A percentile compares a stretch with the other conserved stretches of the same genome.
Evolutionary conservation across 768 basidiomycete genomes (phyloP).

Genomic region (Royoungia palumana): DNA sequence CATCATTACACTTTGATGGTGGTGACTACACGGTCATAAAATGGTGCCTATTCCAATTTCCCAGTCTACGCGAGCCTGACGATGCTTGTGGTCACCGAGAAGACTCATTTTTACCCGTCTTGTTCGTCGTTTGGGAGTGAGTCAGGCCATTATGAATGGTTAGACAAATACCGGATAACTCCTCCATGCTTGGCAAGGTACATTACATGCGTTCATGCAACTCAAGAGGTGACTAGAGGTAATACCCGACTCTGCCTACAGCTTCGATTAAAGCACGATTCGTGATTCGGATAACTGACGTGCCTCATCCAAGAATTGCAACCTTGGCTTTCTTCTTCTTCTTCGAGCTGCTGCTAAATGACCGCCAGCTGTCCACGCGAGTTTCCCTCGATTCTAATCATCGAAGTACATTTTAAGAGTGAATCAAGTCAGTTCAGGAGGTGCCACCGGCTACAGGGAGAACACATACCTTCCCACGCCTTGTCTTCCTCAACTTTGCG

Average conservation of each 20-base stretch:
- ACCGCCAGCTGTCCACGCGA: constrained; percentile 83
- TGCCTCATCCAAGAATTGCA: constrained; percentile 59
- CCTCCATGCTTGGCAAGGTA: background rate
- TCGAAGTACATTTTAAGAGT: background rate
- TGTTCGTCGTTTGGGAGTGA: no score
- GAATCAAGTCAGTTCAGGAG: background rate
- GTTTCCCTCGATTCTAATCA: constrained; percentile 66
- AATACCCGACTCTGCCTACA: constrained; percentile 11
- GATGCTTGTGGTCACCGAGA: no score
- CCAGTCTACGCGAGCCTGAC: no score
- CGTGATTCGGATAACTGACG: background rate
- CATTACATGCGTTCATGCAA: constrained; percentile 11
- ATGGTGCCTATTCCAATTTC: no score
- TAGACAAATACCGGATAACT: no score
- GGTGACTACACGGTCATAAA: no score
- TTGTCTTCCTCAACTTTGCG: constrained; percentile 88
- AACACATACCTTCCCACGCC: constrained; percentile 75
- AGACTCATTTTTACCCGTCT: no score
- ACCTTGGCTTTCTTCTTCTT: constrained; percentile 83
- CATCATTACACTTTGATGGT: no score
- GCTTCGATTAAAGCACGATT: background rate
- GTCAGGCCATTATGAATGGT: no score
- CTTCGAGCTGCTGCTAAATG: constrained; percentile 60
- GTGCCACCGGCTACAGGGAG: background rate
- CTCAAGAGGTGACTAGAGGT: constrained; percentile 6